These are phyloP conservation scores for Aurinia saxatilis DNA, from an alignment of 345 rosid genomes.

Conservation along the genomic window DNA sequence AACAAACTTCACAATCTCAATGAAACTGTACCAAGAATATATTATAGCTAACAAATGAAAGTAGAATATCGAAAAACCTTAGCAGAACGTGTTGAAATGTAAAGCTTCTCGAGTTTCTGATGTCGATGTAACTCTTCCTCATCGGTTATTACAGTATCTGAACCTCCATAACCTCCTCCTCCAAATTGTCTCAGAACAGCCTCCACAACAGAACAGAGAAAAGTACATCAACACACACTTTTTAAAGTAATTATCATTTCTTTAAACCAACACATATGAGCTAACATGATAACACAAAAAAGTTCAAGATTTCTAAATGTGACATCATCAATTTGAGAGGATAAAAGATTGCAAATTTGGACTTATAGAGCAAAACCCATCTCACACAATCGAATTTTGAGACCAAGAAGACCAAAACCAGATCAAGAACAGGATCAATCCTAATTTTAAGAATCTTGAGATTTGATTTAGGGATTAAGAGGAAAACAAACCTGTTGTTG, in stretches of 20 bases:
- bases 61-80: slow-evolving; percentile 43
- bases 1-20: neutral
- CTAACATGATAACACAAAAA: neutral
- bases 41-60: neutral
- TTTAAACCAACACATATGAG: neutral
- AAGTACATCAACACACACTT: neutral
- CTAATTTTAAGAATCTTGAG: neutral
- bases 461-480: neutral
- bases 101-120: slow-evolving; percentile 88
- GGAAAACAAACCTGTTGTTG: slow-evolving; percentile 51
- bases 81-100: slow-evolving; percentile 79
- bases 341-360: neutral
- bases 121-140: slow-evolving; percentile 71
- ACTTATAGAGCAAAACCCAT: neutral
- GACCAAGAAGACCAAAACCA: neutral
- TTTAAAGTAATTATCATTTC: neutral
- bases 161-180: slow-evolving; percentile 77
- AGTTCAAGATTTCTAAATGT: neutral
- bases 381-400: neutral
- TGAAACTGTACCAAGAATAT: neutral
- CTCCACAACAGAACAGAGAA: slow-evolving; percentile 30
- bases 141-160: slow-evolving; percentile 60
- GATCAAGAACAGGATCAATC: neutral
- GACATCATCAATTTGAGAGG: neutral
- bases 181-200: slow-evolving; percentile 95